These are phyloP conservation scores for Evansstolkia leycettana DNA, from an alignment of 495 filamentous ascomycete species.

Conservation along the genomic window DNA sequence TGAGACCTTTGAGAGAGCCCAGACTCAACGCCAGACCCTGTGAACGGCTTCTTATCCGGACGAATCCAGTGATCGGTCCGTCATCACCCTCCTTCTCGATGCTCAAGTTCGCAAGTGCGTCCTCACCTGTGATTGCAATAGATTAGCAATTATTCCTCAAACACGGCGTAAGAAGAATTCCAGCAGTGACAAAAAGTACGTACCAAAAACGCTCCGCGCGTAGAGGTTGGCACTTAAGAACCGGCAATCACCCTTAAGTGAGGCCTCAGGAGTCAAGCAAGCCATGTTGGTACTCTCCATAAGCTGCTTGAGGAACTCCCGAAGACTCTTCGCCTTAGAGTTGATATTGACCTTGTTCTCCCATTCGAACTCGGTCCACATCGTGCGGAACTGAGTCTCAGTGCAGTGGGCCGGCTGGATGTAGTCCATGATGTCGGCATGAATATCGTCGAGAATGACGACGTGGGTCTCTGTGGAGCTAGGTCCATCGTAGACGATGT, in stretches of 20 bases:
- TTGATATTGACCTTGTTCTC: slow-evolving; percentile 99
- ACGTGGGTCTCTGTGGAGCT: slow-evolving; percentile 94
- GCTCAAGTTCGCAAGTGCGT: slow-evolving; percentile 92
- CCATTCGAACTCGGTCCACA: slow-evolving; percentile 99
- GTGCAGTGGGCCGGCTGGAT: slow-evolving; percentile 95
- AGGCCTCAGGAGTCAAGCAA: slow-evolving; percentile 92
- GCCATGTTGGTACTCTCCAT: slow-evolving; percentile 99
- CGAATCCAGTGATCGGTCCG: slow-evolving; percentile 95
- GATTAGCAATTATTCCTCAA: slow-evolving; percentile 13
- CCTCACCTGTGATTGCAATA: slow-evolving; percentile 62
- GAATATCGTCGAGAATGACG: slow-evolving; percentile 96
- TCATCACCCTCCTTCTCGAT: slow-evolving; percentile 96
- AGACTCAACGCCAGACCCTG: slow-evolving; percentile 92
- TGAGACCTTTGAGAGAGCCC: slow-evolving; percentile 89
- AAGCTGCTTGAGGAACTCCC: slow-evolving; percentile 86
- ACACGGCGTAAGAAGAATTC: slow-evolving; percentile 2
- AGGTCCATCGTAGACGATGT: slow-evolving; percentile 94
- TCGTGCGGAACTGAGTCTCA: slow-evolving; percentile 96
- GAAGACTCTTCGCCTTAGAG: slow-evolving; percentile 82
- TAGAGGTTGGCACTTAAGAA: slow-evolving; percentile 97
- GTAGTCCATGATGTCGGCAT: slow-evolving; percentile 99
- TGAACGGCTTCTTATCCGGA: slow-evolving; percentile 93
- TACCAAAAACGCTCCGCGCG: slow-evolving; percentile 97
- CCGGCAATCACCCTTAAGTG: slow-evolving; percentile 92
- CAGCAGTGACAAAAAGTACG: slow-evolving; percentile 16